Percentiles rank a stretch among this genome's conserved stretches.
Evolutionary conservation across 2,329 filamentous ascomycete species (phyloP).

Genomic region (Microdochium paspali): DNA sequence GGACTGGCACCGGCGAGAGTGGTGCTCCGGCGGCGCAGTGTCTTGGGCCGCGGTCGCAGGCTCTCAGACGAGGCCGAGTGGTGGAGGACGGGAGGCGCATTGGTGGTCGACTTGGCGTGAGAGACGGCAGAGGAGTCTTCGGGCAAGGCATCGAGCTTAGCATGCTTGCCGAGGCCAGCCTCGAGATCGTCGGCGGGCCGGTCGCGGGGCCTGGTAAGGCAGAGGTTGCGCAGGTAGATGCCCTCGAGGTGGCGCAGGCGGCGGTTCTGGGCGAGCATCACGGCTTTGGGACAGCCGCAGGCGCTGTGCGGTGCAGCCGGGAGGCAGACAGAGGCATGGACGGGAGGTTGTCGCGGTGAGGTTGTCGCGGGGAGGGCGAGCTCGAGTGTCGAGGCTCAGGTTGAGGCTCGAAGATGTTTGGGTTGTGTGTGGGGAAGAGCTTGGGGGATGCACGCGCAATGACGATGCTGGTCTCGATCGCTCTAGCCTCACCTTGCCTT

Average conservation of each 20-base stretch:
- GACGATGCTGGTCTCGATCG: too few species aligned
- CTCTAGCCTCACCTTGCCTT: too few species aligned
- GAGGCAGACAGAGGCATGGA: neutral
- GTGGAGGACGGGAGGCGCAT: conserved; percentile 25
- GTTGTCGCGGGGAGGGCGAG: too few species aligned
- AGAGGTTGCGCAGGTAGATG: conserved; percentile 78
- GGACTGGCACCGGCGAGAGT: conserved; percentile 37
- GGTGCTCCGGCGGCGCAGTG: conserved; percentile 36
- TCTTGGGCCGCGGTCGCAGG: conserved; percentile 25
- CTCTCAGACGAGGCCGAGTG: conserved; percentile 46
- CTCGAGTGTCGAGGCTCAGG: too few species aligned
- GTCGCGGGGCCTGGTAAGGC: conserved; percentile 47
- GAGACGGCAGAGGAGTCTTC: conserved; percentile 17
- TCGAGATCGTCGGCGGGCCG: conserved; percentile 73
- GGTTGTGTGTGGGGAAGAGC: too few species aligned
- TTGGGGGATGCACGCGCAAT: too few species aligned
- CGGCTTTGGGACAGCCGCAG: neutral
- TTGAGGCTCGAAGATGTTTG: too few species aligned
- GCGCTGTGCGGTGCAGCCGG: neutral
- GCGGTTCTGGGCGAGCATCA: conserved; percentile 63
- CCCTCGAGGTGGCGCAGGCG: conserved; percentile 81
- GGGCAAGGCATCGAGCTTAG: conserved; percentile 49
- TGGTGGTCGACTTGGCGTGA: neutral
- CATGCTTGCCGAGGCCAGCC: conserved; percentile 59
- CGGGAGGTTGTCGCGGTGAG: neutral